These are phyloP conservation scores for Phytopythium helicoides DNA, from an alignment of 352 stramenopile species.

Conservation along the genomic window DNA sequence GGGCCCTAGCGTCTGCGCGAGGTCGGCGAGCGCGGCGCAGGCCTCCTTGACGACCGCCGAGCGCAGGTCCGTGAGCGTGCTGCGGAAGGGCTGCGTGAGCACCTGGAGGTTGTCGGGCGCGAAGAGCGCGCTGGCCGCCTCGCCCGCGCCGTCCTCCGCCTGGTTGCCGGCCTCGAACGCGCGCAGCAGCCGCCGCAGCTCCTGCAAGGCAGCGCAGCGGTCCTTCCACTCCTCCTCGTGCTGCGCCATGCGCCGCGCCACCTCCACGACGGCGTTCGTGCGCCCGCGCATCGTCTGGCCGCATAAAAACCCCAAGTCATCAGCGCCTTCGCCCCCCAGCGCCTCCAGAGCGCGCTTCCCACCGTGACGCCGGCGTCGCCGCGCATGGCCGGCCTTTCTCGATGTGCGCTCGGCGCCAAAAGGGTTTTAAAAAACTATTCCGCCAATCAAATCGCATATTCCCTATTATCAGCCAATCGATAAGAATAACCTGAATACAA, in stretches of 20 bases:
- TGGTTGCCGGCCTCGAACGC: slow-evolving; percentile 14
- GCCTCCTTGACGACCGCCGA: slow-evolving; percentile 64
- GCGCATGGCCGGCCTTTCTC: slow-evolving; percentile 18
- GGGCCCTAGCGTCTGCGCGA: slow-evolving; percentile 32
- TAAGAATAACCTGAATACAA: not conserved
- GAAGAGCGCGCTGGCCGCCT: slow-evolving; percentile 21
- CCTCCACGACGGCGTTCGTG: slow-evolving; percentile 43
- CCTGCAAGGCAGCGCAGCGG: slow-evolving; percentile 48
- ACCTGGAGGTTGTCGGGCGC: slow-evolving; percentile 46
- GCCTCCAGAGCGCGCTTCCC: not conserved
- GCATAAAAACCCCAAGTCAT: not conserved
- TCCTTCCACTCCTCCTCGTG: slow-evolving; percentile 60
- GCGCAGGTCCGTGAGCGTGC: slow-evolving; percentile 51
- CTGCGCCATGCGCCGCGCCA: slow-evolving; percentile 46
- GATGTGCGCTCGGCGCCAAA: not conserved
- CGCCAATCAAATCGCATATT: slow-evolving; percentile 7
- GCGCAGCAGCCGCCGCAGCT: slow-evolving; percentile 32
- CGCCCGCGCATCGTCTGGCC: slow-evolving; percentile 46
- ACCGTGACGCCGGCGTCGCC: slow-evolving; percentile 53
- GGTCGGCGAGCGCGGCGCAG: slow-evolving; percentile 42
- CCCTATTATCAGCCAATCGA: not conserved
- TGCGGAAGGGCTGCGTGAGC: slow-evolving; percentile 55
- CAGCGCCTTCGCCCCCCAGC: not conserved
- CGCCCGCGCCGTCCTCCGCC: slow-evolving; percentile 4
- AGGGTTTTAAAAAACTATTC: not conserved